phyloP scores from a whole-genome alignment of 2,329 filamentous ascomycete species.

The Venturiaceae sp. region DNA sequence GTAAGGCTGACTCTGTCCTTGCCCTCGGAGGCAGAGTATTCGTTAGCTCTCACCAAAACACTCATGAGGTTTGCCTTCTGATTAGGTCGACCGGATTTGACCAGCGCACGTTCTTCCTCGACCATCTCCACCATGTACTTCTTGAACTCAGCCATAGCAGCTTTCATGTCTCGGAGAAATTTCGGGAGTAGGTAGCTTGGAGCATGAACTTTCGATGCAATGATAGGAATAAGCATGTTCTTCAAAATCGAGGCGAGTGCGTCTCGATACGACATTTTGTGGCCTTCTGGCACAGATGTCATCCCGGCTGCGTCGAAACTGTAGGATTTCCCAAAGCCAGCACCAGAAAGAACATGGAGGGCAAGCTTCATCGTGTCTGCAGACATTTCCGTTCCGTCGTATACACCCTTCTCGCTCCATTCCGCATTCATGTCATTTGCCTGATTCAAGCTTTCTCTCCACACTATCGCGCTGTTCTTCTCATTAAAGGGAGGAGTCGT shows the following conservation, averaged over 20 bases:
- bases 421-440: not conserved
- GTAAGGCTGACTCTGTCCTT: not conserved
- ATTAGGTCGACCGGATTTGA: not conserved
- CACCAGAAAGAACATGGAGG: not conserved
- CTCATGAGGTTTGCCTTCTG: slow-evolving; percentile 6
- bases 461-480: slow-evolving; percentile 1
- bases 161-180: not conserved
- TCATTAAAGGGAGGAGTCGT: slow-evolving; percentile 5
- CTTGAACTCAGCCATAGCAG: slow-evolving; percentile 2
- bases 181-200: slow-evolving; percentile 2
- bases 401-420: not conserved
- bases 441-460: not conserved
- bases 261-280: not conserved
- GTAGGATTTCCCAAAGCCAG: slow-evolving; percentile 1
- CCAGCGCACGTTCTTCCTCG: not conserved
- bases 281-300: not conserved
- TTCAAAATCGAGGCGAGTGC: not conserved
- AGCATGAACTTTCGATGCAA: slow-evolving; percentile 1
- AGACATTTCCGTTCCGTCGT: not conserved
- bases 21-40: not conserved
- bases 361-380: slow-evolving; percentile 2
- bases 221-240: not conserved
- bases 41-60: not conserved
- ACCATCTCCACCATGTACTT: slow-evolving; percentile 5
- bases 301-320: not conserved